phyloP scores from a whole-genome alignment of 2,329 filamentous ascomycete genomes.

The Aspergillus oerlinghausenensis region DNA sequence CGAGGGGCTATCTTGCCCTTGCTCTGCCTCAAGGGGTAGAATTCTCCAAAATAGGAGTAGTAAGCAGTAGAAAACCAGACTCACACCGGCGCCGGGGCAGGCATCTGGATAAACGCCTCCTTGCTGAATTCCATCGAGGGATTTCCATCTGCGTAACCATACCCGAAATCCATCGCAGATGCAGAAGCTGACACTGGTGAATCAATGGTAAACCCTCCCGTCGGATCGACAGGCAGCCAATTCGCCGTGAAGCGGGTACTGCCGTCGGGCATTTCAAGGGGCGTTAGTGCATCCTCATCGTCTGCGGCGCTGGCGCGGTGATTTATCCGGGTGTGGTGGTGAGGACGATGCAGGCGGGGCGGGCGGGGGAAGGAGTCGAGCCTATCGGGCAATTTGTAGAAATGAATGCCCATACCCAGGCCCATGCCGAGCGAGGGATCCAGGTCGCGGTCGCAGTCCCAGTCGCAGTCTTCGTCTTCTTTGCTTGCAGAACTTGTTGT shows the following conservation, averaged over 20 bases:
- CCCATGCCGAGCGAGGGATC: neutral
- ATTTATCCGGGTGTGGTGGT: neutral
- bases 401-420: neutral
- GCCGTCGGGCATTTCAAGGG: slow-evolving; percentile 32
- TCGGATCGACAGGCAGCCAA: slow-evolving; percentile 29
- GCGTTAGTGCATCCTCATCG: slow-evolving; percentile 15
- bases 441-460: slow-evolving; percentile 2
- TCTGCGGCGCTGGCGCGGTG: neutral
- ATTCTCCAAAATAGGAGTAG: too few relatives aligned
- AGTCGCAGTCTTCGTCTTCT: slow-evolving; percentile 18
- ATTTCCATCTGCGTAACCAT: neutral
- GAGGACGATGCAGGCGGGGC: neutral
- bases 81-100: too few relatives aligned
- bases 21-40: too few relatives aligned
- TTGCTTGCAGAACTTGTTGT: slow-evolving; percentile 17
- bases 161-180: neutral
- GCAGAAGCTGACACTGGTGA: neutral
- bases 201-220: slow-evolving; percentile 26
- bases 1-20: too few relatives aligned
- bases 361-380: neutral
- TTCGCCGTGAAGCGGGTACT: slow-evolving; percentile 27
- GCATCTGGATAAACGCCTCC: slow-evolving; percentile 13
- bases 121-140: neutral
- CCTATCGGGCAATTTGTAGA: slow-evolving; percentile 8
- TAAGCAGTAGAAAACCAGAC: too few relatives aligned